Evolutionary conservation across 495 filamentous ascomycete genomes (phyloP), one percentile per base, ranked within the genome.

Genomic region (Astrocystis sublimbata): DNA sequence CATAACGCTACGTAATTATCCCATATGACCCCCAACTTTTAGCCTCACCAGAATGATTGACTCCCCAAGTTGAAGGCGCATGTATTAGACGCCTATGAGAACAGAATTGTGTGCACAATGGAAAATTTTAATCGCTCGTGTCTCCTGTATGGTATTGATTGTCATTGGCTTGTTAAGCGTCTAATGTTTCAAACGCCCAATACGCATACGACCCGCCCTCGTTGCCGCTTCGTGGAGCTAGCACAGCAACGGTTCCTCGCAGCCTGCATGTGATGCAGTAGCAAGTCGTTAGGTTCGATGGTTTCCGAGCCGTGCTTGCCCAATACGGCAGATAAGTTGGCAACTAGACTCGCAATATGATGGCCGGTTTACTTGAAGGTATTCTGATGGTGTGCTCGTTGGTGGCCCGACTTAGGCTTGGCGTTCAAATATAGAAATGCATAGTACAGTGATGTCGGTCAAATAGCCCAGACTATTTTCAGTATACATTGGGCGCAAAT

Each of bases 231-330:
- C 45, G 33, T 52, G 53, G 23, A 58, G 43, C 54, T 58, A 52
- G 53, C 36, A 47, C 36, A 33, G 52, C 53, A 46, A 63, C 51
- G 53, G 61, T 42, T 52, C 46, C 52, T 58, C 54, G 43, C 52
- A 63, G 54, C 42, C 50, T 63, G 61, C 61, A 63, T 58, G 61
- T 63, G 47, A 50, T 58, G 61, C 61, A 63, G 61, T 63, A 63
- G 61, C n/a, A n/a, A n/a, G n/a, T n/a, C n/a, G n/a, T n/a, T n/a
- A n/a, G n/a, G n/a, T n/a, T n/a, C n/a, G n/a, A n/a, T n/a, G n/a
- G n/a, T n/a, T n/a, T n/a, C n/a, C n/a, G n/a, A n/a, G n/a, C n/a
- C n/a, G n/a, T n/a, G n/a, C n/a, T n/a, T n/a, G n/a, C n/a, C n/a
- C n/a, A n/a, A n/a, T n/a, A n/a, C n/a, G 45, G 24, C 4, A 21